Conservation (phyloP, 2,329 filamentous ascomycete species). For the Botrytis byssoidea region DNA sequence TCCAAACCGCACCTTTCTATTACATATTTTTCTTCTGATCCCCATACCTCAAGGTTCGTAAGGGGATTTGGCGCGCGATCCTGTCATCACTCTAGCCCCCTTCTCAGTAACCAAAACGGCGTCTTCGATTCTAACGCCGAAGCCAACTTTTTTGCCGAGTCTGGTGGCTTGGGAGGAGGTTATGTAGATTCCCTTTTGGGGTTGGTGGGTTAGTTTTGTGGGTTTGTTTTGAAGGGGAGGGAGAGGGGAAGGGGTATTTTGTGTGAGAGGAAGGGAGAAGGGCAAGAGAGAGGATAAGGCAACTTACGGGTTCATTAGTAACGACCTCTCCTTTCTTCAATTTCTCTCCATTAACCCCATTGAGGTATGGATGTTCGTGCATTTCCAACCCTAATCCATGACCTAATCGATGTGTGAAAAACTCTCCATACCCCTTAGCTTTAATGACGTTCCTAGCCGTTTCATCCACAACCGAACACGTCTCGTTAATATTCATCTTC, state of each 20-base stretch:
- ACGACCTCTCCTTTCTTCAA: slow-evolving; percentile 59
- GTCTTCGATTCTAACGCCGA: slow-evolving; percentile 62
- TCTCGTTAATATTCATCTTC: slow-evolving; percentile 51
- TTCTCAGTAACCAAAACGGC: slow-evolving; percentile 55
- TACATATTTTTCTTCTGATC: not conserved
- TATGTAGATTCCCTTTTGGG: slow-evolving; percentile 52
- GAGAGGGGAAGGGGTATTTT: no score
- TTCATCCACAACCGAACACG: slow-evolving; percentile 58
- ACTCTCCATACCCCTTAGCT: slow-evolving; percentile 48
- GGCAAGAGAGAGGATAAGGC: not conserved
- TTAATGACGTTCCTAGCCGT: slow-evolving; percentile 55
- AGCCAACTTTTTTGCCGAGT: slow-evolving; percentile 43
- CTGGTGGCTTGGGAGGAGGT: slow-evolving; percentile 37
- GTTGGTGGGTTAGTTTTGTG: not conserved
- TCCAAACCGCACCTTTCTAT: not conserved
- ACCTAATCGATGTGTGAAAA: slow-evolving; percentile 60
- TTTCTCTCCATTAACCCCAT: slow-evolving; percentile 55
- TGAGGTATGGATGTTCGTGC: slow-evolving; percentile 63
- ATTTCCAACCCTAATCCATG: slow-evolving; percentile 65
- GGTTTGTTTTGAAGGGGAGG: not conserved
- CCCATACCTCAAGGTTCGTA: slow-evolving; percentile 28
- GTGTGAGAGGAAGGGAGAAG: not conserved
- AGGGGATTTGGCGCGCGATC: slow-evolving; percentile 29
- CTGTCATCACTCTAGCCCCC: slow-evolving; percentile 44
- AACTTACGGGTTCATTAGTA: slow-evolving; percentile 54